A percentile compares a stretch with the other conserved stretches of the same genome.
phyloP scores from a whole-genome alignment of 805 yeast species.

The Kuraishia ogatae region DNA sequence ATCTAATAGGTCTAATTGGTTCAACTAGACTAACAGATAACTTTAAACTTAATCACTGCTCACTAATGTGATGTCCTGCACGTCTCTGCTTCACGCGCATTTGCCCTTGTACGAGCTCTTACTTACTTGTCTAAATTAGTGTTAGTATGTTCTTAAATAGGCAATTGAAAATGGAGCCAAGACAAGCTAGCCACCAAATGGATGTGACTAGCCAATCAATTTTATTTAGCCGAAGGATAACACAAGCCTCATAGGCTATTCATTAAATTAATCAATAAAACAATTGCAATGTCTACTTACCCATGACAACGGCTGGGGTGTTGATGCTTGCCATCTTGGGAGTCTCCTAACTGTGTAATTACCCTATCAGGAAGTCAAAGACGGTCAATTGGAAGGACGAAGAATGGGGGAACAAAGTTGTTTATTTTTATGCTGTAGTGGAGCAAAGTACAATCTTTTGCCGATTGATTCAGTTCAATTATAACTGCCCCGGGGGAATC shows the following conservation, averaged over 20 bases:
- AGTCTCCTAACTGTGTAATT: background rate
- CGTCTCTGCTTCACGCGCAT: no score
- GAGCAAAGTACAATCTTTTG: no score
- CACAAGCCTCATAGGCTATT: no score
- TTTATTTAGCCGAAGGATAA: no score
- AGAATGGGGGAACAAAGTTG: no score
- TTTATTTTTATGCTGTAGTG: no score
- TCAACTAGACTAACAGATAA: no score
- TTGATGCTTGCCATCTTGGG: conserved; percentile 49
- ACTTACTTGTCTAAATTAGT: conserved; percentile 21
- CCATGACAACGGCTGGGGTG: conserved; percentile 95
- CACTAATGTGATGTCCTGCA: no score
- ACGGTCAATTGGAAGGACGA: background rate
- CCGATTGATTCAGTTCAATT: no score
- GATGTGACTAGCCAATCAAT: background rate
- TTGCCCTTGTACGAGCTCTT: background rate
- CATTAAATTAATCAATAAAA: no score
- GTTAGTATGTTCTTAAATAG: background rate
- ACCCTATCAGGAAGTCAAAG: background rate
- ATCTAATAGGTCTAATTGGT: no score
- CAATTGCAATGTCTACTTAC: conserved; percentile 29
- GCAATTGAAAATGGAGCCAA: background rate
- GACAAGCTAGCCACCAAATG: background rate
- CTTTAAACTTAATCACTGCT: no score
- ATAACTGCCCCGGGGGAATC: background rate